Conservation (phyloP, 768 basidiomycete species). For the Agaricus sinodeliciosus region DNA sequence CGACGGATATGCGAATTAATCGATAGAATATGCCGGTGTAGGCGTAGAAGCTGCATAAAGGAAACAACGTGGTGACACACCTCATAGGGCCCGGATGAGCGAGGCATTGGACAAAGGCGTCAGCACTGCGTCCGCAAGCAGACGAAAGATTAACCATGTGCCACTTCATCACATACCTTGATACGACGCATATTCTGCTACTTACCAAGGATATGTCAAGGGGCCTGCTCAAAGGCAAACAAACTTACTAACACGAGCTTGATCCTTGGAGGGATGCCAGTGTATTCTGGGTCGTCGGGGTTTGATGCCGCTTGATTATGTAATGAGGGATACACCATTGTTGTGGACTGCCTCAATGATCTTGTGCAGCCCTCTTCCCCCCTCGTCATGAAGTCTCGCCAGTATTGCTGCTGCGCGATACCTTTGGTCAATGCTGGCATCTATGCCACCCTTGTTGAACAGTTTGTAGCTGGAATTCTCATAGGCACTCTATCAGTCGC, state of each 20-base stretch:
- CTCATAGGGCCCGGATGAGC: constrained; percentile 65
- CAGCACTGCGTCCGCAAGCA: constrained; percentile 55
- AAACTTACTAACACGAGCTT: no score
- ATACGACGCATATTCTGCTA: no score
- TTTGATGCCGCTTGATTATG: neutral
- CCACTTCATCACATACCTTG: no score
- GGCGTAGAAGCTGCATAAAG: no score
- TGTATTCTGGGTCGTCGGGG: neutral
- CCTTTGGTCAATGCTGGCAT: constrained; percentile 89
- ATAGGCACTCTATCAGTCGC: constrained; percentile 70
- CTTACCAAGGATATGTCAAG: no score
- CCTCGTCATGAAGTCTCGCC: constrained; percentile 61
- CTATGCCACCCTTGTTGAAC: constrained; percentile 72
- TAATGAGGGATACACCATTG: no score
- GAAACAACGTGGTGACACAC: no score
- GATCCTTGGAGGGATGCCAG: no score
- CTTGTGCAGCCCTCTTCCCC: constrained; percentile 8
- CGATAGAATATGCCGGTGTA: no score
- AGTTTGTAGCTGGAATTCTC: constrained; percentile 58
- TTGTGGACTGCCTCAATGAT: no score
- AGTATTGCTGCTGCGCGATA: constrained; percentile 92
- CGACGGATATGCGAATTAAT: no score
- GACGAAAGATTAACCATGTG: neutral
- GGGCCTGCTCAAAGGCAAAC: no score
- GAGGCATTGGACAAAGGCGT: constrained; percentile 80